A percentile compares a stretch with the other conserved stretches of the same genome.
Conservation (phyloP, 2,329 filamentous ascomycete genomes). For the Xylaria sp. region DNA sequence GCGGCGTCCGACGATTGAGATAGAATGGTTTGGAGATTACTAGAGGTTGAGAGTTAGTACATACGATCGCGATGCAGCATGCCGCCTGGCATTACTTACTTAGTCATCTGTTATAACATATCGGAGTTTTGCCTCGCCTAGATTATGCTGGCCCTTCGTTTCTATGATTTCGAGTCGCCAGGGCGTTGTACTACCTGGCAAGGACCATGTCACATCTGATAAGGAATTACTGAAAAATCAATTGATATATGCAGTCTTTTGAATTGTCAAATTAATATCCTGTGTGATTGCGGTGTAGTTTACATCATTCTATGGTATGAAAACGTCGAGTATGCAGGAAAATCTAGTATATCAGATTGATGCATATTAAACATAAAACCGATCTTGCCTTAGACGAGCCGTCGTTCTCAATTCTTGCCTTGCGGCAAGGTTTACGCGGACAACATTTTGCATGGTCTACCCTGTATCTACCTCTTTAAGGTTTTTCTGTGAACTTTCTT, state of each 20-base stretch:
- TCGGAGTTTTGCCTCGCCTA: background rate
- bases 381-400: too few relatives aligned
- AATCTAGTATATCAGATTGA: too few relatives aligned
- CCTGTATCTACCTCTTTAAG: too few relatives aligned
- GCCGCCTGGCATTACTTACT: background rate
- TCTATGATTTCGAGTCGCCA: background rate
- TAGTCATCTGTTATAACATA: background rate
- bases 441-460: too few relatives aligned
- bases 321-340: background rate
- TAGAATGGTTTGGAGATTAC: background rate
- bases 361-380: too few relatives aligned
- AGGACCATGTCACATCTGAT: background rate
- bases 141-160: background rate
- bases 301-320: background rate
- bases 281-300: background rate
- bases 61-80: slow-evolving; percentile 3
- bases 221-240: background rate
- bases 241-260: background rate
- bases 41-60: background rate
- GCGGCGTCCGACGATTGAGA: background rate
- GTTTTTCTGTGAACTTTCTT: too few relatives aligned
- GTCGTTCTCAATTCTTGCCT: too few relatives aligned
- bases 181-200: background rate
- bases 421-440: too few relatives aligned
- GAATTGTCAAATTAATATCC: background rate